These are phyloP conservation scores for Thielaviopsis populi DNA, from an alignment of 2,329 filamentous ascomycete genomes.

Conservation along the genomic window DNA sequence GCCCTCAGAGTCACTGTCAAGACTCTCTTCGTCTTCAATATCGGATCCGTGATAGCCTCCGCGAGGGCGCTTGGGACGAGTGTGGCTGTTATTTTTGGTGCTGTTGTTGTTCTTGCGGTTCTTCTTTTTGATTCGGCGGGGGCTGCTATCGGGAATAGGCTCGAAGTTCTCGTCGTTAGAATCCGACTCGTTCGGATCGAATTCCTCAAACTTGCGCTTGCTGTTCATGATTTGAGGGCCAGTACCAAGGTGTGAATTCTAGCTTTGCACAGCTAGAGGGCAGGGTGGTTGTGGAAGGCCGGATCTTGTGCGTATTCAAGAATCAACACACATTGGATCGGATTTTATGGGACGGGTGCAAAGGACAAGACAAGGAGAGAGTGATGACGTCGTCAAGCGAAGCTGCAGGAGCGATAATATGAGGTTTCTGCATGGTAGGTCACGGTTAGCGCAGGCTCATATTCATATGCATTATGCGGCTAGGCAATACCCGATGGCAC, in stretches of 20 bases:
- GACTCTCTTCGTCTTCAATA: constrained; percentile 42
- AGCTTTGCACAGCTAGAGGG: constrained; percentile 15
- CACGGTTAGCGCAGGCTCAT: constrained; percentile 3
- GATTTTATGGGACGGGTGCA: not conserved
- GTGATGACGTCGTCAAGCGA: not conserved
- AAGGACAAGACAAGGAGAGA: not conserved
- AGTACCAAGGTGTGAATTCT: constrained; percentile 11
- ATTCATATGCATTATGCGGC: not conserved
- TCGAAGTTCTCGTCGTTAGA: constrained; percentile 52
- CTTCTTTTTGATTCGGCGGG: constrained; percentile 25
- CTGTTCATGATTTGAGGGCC: constrained; percentile 29
- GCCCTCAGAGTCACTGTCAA: constrained; percentile 34
- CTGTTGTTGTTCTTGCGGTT: constrained; percentile 24
- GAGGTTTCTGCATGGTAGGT: not conserved
- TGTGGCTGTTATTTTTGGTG: constrained; percentile 24
- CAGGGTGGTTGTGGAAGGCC: constrained; percentile 4
- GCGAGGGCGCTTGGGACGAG: constrained; percentile 25
- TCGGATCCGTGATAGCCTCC: constrained; percentile 43
- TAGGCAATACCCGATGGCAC: not conserved
- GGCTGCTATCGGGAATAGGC: constrained; percentile 32
- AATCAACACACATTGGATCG: constrained; percentile 8
- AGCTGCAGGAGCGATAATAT: not conserved
- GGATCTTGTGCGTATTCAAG: constrained; percentile 4
- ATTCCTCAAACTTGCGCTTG: constrained; percentile 43
- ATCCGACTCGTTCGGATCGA: constrained; percentile 53